phyloP scores from a whole-genome alignment of 2,329 filamentous ascomycete species.

The Ceratocystiopsis minuta region DNA sequence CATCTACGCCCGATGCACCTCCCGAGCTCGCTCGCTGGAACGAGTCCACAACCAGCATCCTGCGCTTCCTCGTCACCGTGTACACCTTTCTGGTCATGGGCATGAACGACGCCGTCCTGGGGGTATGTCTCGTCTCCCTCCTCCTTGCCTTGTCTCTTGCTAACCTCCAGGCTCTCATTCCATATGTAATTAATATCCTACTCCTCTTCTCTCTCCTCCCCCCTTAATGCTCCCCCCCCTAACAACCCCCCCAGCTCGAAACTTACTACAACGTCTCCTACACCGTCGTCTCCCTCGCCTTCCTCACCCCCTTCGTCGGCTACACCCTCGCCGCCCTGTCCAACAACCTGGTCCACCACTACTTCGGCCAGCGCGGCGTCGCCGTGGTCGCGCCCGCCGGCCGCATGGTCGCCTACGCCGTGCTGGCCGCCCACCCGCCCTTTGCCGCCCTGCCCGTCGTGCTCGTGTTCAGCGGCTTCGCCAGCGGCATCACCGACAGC shows the following conservation, averaged over 20 bases:
- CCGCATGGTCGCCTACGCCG: slow-evolving; percentile 46
- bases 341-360: slow-evolving; percentile 47
- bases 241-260: slow-evolving; percentile 27
- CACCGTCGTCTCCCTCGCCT: slow-evolving; percentile 45
- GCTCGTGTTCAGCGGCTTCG: slow-evolving; percentile 49
- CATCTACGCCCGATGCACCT: not conserved
- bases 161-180: slow-evolving; percentile 23
- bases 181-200: slow-evolving; percentile 25
- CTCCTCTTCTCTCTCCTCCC: not conserved
- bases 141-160: too few relatives aligned
- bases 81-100: slow-evolving; percentile 48
- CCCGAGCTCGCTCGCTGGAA: slow-evolving; percentile 35
- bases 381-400: slow-evolving; percentile 44
- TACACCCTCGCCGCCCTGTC: slow-evolving; percentile 44
- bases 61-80: slow-evolving; percentile 38
- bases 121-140: slow-evolving; percentile 21
- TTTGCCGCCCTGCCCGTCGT: slow-evolving; percentile 48
- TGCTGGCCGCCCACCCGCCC: slow-evolving; percentile 49
- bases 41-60: slow-evolving; percentile 36
- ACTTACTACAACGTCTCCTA: slow-evolving; percentile 44
- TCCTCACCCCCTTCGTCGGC: slow-evolving; percentile 47
- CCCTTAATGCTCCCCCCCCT: not conserved
- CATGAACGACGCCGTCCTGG: slow-evolving; percentile 48
- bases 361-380: slow-evolving; percentile 52
- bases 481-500: slow-evolving; percentile 49